Evolutionary conservation across 176 grass and related monocot species (phyloP).

Genomic region (Thinopyrum elongatum): DNA sequence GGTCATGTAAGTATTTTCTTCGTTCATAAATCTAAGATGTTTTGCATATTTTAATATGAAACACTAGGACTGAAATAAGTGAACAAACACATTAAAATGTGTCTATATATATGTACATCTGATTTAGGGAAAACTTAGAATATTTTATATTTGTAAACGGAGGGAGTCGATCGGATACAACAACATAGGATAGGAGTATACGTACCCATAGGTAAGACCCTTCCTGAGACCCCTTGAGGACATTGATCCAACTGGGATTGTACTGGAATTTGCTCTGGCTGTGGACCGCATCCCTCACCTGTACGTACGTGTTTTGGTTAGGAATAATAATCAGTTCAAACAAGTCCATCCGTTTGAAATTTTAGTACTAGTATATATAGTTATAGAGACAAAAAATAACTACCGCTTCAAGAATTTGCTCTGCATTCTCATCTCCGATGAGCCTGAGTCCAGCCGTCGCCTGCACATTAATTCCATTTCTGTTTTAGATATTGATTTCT

Average conservation of each 20-base stretch:
- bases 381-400: background rate
- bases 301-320: background rate
- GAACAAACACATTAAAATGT: too few species aligned
- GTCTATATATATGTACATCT: too few species aligned
- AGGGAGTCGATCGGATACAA: too few species aligned
- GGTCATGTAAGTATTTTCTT: too few species aligned
- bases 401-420: constrained; percentile 49
- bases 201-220: constrained; percentile 61
- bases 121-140: too few species aligned
- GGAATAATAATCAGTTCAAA: background rate
- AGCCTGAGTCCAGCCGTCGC: constrained; percentile 50
- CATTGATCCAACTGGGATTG: constrained; percentile 4
- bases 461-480: background rate
- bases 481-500: too few species aligned
- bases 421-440: constrained; percentile 29
- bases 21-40: too few species aligned
- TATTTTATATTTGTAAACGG: too few species aligned
- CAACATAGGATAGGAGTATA: background rate
- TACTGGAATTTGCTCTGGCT: background rate
- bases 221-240: constrained; percentile 50
- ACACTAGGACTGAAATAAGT: too few species aligned
- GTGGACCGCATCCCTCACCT: constrained; percentile 44
- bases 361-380: too few species aligned
- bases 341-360: too few species aligned
- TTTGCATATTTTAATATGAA: too few species aligned